Base-by-base conservation (phyloP, 2,329 filamentous ascomycete species). In the Pseudogymnoascus destructans region DNA sequence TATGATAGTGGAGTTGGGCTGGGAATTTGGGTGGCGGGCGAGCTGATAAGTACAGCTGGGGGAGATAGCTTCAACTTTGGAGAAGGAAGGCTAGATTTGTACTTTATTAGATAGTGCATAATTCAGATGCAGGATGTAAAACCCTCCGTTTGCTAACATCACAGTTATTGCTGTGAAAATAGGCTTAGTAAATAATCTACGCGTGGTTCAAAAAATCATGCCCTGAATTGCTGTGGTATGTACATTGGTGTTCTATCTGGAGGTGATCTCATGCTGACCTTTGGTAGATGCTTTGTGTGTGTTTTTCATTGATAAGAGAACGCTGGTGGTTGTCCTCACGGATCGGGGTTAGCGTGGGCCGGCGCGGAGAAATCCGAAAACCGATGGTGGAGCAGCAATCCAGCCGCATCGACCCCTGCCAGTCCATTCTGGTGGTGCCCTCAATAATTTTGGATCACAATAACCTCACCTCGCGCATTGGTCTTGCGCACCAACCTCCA, bases 31-130 rank as follows among this genome's bases (percentile, higher is more conserved):
- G 27, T 15, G 36, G 3, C 5, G 13, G 46, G n/a, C 23, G 40
- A 58, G 40, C 27, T 52, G 56, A 49, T 58, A 33, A 58, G 32
- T 46, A 58, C 40, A 54, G 19, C 27, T 11, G 40, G 56, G 38
- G 56, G 11, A 33, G 40, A 32, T 32, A 58, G 56, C 46, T 32
- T 58, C 56, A 52, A 40, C 46, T 52, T 25, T 55, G 25, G 55
- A 33, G 58, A 21, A 27, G 38, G 40, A 61, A 55, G 64, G 58
- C 61, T 67, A 67, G 66, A 68, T 54, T 63, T 68, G 65, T 68
- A 68, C 58, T 67, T 56, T 69, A 69, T 61, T 68, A 68, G 66
- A 68, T 60, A 59, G 59, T 49, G 23, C 23, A 57, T 52, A 52
- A 52, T 52, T 52, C 46, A 52, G 46, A 30, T 52, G 46, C 25